Evolutionary conservation across 2,329 filamentous ascomycete genomes (phyloP).

Genomic region (Lecanoromycetidae sp.): DNA sequence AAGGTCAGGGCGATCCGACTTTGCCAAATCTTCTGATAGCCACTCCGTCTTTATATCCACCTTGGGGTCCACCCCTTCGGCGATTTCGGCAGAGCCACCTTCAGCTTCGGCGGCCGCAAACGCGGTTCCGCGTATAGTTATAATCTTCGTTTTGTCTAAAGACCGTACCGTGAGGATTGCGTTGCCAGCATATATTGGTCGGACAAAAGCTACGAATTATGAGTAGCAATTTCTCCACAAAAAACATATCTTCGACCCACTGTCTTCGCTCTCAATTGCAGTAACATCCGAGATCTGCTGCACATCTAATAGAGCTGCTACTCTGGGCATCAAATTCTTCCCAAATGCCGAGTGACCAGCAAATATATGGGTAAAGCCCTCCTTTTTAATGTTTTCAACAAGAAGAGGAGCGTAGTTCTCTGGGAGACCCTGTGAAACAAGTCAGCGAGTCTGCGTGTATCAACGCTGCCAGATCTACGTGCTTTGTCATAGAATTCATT

Average conservation of each 20-base stretch:
- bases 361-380: conserved; percentile 83
- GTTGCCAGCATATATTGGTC: conserved; percentile 95
- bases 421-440: conserved; percentile 56
- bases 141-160: conserved; percentile 68
- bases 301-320: conserved; percentile 79
- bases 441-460: neutral
- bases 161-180: conserved; percentile 94
- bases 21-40: conserved; percentile 85
- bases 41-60: conserved; percentile 63
- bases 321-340: conserved; percentile 84
- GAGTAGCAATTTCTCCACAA: neutral
- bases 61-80: conserved; percentile 77
- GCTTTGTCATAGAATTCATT: conserved; percentile 90
- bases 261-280: conserved; percentile 74
- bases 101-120: conserved; percentile 65
- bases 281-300: conserved; percentile 93
- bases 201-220: conserved; percentile 57
- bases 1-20: conserved; percentile 87
- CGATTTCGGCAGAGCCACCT: conserved; percentile 62
- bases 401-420: conserved; percentile 92
- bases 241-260: conserved; percentile 29
- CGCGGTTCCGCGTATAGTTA: conserved; percentile 87
- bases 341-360: conserved; percentile 90
- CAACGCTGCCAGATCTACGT: too few species aligned
- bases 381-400: conserved; percentile 93